Base-by-base conservation (phyloP, 495 filamentous ascomycete species). In the Bryoglossum gracile region DNA sequence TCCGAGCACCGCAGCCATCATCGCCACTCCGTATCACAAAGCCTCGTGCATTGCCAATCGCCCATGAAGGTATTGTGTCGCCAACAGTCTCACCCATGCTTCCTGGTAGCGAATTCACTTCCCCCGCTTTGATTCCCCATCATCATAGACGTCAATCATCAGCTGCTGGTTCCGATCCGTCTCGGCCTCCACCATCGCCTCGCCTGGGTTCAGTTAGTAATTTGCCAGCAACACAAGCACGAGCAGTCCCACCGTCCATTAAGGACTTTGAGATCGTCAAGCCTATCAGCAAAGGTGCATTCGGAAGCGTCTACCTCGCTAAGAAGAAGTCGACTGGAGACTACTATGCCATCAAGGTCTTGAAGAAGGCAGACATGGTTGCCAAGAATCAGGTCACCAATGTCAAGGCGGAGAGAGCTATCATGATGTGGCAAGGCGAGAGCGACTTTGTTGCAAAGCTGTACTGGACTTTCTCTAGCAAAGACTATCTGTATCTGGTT, bases 361-460 rank as follows among this genome's bases (percentile, higher is more conserved):
- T 98, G 47, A 96, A 95, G 68, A 98, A 98, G 63, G 90, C 94
- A 8, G 92, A 98, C 69, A 98, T 98, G 92, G 87, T 98, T 53
- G 94, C 94, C 43, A 98, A 98, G 65, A 98, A 98, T 65, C 92
- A 98, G 64, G 89, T 97, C 58, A 95, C 91, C 39, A 98, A 98
- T 61, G 92, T 98, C 53, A 95, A 97, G 68, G 92, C 94, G 9
- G 92, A 98, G 66, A 78, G 92, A 54, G 94, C 94, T n/a, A 98
- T 98, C 58, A 96, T 98, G 92, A 98, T 98, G 94, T 95, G 92
- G 82, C 94, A 98, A 69, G 94, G 94, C 21, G 92, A 97, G 61
- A 98, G 92, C 65, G 92, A 98, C 54, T 98, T 97, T 66, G 92
- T 98, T 41, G 92, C 92, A 13, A 98, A 98, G 66, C 73, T 98